Evolutionary conservation across 1,284 basidiomycete genomes (phyloP).

Genomic region (Microbotryomycetes sp.): DNA sequence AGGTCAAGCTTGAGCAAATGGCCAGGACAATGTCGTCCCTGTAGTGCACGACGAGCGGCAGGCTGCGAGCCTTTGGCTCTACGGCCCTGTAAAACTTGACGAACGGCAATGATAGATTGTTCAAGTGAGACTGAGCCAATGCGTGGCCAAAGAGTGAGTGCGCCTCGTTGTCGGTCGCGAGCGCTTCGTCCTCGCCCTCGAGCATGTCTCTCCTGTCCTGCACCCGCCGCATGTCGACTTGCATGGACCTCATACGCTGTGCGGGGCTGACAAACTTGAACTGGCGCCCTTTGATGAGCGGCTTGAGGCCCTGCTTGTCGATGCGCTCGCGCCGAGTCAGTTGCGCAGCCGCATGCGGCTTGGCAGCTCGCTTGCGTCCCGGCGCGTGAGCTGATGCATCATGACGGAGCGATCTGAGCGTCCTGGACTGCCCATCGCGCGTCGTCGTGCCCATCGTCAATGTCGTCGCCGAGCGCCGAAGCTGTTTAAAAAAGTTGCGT

Average conservation of each 20-base stretch:
- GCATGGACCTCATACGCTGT: slow-evolving; percentile 20
- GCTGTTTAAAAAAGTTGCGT: no score
- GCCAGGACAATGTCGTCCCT: slow-evolving; percentile 23
- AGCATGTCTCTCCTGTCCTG: slow-evolving; percentile 26
- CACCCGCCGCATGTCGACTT: slow-evolving; percentile 25
- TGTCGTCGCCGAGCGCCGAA: no score
- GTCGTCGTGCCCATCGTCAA: no score
- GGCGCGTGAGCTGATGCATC: slow-evolving; percentile 2
- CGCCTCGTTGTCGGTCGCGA: slow-evolving; percentile 13
- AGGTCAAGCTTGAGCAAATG: slow-evolving; percentile 17
- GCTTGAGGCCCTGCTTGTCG: slow-evolving; percentile 16
- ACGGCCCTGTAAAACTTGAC: slow-evolving; percentile 24
- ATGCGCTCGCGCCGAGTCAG: slow-evolving; percentile 23
- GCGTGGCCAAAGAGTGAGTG: slow-evolving; percentile 29
- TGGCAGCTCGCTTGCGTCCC: background rate
- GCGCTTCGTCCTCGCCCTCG: slow-evolving; percentile 24
- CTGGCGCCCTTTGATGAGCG: slow-evolving; percentile 27
- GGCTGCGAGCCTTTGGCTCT: slow-evolving; percentile 25
- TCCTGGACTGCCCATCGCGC: no score
- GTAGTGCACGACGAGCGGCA: slow-evolving; percentile 35
- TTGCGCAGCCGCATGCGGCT: background rate
- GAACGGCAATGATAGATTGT: slow-evolving; percentile 34
- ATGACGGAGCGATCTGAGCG: slow-evolving; percentile 23
- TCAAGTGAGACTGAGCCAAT: slow-evolving; percentile 18
- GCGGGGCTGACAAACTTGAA: slow-evolving; percentile 26